phyloP scores from a whole-genome alignment of 768 basidiomycete species.

The Infundibulicybe gibba region DNA sequence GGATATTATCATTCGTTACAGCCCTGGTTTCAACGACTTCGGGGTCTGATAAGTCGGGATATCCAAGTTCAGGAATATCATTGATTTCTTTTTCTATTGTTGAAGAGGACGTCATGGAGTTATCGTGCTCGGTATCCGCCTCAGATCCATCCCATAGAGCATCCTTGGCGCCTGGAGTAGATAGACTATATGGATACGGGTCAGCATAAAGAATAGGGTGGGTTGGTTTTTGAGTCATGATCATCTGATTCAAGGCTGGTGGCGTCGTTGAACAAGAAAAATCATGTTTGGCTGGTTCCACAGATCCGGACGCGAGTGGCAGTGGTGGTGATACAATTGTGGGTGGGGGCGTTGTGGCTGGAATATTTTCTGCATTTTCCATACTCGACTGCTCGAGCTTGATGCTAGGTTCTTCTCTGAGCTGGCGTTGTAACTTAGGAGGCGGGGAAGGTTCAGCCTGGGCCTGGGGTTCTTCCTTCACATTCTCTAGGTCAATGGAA shows the following conservation, averaged over 20 bases:
- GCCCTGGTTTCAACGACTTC: neutral
- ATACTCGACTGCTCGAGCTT: too few relatives aligned
- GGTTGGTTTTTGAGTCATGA: conserved; percentile 17
- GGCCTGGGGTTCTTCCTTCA: too few relatives aligned
- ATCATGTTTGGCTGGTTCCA: neutral
- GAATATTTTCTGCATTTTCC: too few relatives aligned
- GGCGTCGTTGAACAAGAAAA: conserved; percentile 1
- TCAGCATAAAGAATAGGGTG: conserved; percentile 32
- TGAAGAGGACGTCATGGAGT: conserved; percentile 27
- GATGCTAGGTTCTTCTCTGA: too few relatives aligned
- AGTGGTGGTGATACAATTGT: too few relatives aligned
- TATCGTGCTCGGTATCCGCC: conserved; percentile 21
- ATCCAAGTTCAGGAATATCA: conserved; percentile 16
- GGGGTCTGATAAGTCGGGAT: conserved; percentile 8
- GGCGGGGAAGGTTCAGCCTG: too few relatives aligned
- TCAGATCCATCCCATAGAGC: conserved; percentile 15
- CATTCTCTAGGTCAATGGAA: too few relatives aligned
- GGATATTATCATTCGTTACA: neutral
- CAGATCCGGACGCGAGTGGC: too few relatives aligned
- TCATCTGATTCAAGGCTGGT: neutral
- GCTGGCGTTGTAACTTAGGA: too few relatives aligned
- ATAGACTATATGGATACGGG: conserved; percentile 46
- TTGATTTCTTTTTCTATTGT: conserved; percentile 18
- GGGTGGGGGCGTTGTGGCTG: too few relatives aligned
- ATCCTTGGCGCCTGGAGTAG: conserved; percentile 28